These are phyloP conservation scores for Geotrichum restrictum DNA, from an alignment of 1,139 yeast species.

Conservation along the genomic window DNA sequence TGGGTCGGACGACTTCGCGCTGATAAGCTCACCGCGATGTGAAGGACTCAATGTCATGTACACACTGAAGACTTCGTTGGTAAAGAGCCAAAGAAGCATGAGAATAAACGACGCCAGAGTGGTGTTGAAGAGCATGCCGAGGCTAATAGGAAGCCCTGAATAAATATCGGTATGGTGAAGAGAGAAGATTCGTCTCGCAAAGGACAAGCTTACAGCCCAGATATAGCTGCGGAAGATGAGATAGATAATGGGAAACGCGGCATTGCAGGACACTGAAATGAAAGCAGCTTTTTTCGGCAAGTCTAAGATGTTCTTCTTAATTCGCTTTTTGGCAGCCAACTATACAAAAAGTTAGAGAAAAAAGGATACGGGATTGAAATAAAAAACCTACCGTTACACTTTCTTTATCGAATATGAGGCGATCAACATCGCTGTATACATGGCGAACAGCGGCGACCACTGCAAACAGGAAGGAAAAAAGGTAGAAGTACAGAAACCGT, in stretches of 20 bases:
- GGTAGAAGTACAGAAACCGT: conserved; percentile 53
- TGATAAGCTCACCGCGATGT: conserved; percentile 66
- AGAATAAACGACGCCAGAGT: conserved; percentile 44
- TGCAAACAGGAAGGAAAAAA: conserved; percentile 43
- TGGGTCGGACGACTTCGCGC: conserved; percentile 57
- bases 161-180: conserved; percentile 39
- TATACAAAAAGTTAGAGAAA: conserved; percentile 38
- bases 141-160: conserved; percentile 42
- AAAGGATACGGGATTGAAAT: no score
- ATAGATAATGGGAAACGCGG: conserved; percentile 49
- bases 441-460: conserved; percentile 53
- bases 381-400: not conserved
- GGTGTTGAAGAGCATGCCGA: conserved; percentile 41
- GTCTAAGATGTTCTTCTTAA: conserved; percentile 37
- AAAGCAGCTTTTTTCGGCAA: conserved; percentile 43
- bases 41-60: conserved; percentile 81
- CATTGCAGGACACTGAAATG: conserved; percentile 37
- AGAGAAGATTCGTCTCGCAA: conserved; percentile 34
- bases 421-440: conserved; percentile 56
- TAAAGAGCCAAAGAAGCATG: conserved; percentile 54
- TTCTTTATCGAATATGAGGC: conserved; percentile 40
- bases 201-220: conserved; percentile 42
- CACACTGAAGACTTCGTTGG: conserved; percentile 62
- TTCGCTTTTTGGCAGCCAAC: conserved; percentile 41
- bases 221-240: conserved; percentile 44